These are phyloP conservation scores for Xylaria hypoxylon DNA, from an alignment of 2,329 filamentous ascomycete species.

Conservation along the genomic window DNA sequence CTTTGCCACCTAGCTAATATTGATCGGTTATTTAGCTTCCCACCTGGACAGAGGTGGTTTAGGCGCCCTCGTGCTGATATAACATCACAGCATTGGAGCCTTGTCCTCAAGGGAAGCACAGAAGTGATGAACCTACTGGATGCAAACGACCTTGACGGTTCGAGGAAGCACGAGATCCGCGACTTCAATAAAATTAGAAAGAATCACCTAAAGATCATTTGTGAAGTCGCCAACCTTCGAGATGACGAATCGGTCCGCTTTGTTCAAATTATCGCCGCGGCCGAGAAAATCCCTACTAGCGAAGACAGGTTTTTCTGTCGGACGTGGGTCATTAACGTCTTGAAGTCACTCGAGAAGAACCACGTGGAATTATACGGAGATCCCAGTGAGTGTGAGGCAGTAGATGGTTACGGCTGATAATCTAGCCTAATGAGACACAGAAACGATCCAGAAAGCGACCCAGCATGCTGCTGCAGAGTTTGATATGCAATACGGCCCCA, in stretches of 20 bases:
- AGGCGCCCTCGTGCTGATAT: neutral
- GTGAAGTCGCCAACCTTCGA: slow-evolving; percentile 7
- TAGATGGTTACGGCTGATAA: no score
- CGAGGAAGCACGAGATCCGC: slow-evolving; percentile 5
- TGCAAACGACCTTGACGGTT: slow-evolving; percentile 1
- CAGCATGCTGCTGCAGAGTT: slow-evolving; percentile 6
- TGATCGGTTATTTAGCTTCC: neutral
- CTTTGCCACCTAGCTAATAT: neutral
- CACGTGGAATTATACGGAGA: slow-evolving; percentile 2
- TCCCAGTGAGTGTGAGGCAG: neutral
- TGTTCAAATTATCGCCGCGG: neutral
- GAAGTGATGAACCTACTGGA: neutral
- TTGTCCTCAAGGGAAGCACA: slow-evolving; percentile 3
- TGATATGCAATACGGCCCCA: slow-evolving; percentile 4
- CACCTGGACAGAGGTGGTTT: neutral
- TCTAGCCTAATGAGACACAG: slow-evolving; percentile 2
- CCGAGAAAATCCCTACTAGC: neutral
- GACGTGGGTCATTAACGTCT: slow-evolving; percentile 23
- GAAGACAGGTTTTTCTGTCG: slow-evolving; percentile 15
- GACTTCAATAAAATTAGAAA: slow-evolving; percentile 10
- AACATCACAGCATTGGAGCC: slow-evolving; percentile 16
- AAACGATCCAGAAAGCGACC: neutral
- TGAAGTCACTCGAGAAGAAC: slow-evolving; percentile 9
- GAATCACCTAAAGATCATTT: slow-evolving; percentile 14
- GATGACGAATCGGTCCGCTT: neutral